Evolutionary conservation across 176 grass and related monocot species (phyloP).

Genomic region (Eremochloa ophiuroides): DNA sequence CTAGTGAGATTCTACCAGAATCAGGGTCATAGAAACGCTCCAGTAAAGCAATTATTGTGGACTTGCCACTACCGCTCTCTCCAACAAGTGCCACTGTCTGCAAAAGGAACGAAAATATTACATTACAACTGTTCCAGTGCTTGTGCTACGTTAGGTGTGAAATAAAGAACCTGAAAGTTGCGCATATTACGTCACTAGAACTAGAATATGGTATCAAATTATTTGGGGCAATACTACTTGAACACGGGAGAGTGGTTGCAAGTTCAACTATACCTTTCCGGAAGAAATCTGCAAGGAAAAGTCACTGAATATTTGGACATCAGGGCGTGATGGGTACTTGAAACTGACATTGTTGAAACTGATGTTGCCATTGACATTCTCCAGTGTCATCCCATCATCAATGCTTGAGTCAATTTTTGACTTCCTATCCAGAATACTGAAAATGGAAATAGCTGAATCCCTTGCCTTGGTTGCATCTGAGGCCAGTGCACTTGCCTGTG

Average conservation of each 20-base stretch:
- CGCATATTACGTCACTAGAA: background rate
- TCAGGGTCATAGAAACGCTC: conserved; percentile 70
- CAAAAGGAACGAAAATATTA: conserved; percentile 23
- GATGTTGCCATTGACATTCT: conserved; percentile 44
- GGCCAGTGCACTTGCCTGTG: conserved; percentile 46
- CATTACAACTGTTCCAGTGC: background rate
- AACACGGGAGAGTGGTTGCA: background rate
- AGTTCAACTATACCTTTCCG: conserved; percentile 41
- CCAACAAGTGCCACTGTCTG: conserved; percentile 74
- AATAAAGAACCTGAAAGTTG: conserved; percentile 10
- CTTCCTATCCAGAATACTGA: conserved; percentile 56
- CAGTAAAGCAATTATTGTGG: conserved; percentile 65
- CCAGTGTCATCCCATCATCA: conserved; percentile 23
- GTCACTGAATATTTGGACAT: conserved; percentile 58
- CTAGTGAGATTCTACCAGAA: conserved; percentile 55
- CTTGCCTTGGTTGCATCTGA: conserved; percentile 55
- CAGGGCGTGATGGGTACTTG: conserved; percentile 54
- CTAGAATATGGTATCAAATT: background rate
- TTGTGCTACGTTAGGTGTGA: background rate
- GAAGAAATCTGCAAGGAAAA: conserved; percentile 49
- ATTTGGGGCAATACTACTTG: background rate
- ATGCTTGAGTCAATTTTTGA: conserved; percentile 52
- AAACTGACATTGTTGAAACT: conserved; percentile 54
- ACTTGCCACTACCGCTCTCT: conserved; percentile 77
- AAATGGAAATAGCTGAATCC: conserved; percentile 54